Evolutionary conservation across 306 rosid genomes (phyloP), one percentile per base, ranked within the genome.

Genomic region (Vigna hirtella): DNA sequence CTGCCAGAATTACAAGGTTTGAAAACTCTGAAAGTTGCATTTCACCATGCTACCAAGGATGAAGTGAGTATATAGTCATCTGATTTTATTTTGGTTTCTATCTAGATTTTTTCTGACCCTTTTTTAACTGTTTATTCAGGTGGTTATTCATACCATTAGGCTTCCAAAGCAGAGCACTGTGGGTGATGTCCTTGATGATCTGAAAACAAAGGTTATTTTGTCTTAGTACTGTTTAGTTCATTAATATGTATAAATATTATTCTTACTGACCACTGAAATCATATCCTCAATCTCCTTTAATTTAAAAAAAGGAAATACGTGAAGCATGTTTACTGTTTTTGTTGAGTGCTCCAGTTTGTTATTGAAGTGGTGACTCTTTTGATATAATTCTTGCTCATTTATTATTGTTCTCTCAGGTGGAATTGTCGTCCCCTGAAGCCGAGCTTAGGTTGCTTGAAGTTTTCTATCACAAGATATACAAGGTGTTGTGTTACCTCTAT

Each of bases 371-470:
- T 30, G 20, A 61, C 20, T 80, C 20, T 70, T 22, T 56, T 6
- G 1, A 57, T 26, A 73, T 49, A 18, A 51, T 34, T 42, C 48
- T 32, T 51, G 16, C 82, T 80, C 17, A 70, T 18, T 47, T 68
- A 66, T 16, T 63, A 36, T 12, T 77, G 58, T 57, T 83, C 26
- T 76, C 77, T 73, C 85, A 93, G 98, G 95, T 91, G 68, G 93
- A 93, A 79, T 79, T 93, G 81, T 93, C 98, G 70, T 88, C 85
- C 74, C 89, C 92, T 8, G 80, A 89, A 78, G 97, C 96, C 24
- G 97, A 93, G 82, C 95, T 93, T 73, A 86, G 98, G 87, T 68
- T 93, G 97, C 95, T 93, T 65, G 97, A 93, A 89, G 95, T 93
- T 70, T 93, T 91, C 87, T 91, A 91, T 86, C 97, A 91, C 84